Evolutionary conservation across 106 monocot species (phyloP).

Genomic region (Cymbidium sinense): DNA sequence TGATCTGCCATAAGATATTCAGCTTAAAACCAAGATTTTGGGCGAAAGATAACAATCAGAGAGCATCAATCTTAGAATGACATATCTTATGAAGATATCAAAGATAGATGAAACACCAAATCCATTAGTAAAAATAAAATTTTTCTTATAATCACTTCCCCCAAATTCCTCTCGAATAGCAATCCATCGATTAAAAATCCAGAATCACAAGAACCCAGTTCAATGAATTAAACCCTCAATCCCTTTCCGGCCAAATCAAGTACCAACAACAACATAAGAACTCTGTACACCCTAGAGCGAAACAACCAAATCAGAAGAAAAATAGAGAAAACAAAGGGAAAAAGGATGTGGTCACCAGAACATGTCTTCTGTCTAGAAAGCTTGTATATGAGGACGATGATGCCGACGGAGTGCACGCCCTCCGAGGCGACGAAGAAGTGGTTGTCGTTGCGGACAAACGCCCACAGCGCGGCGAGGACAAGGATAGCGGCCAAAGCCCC

Average conservation of each 20-base stretch:
- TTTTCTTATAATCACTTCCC: no score
- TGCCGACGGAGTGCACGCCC: conserved; percentile 16
- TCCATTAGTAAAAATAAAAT: no score
- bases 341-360: conserved; percentile 3
- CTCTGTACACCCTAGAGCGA: background rate
- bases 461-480: background rate
- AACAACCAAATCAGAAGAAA: background rate
- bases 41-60: background rate
- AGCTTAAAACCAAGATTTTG: background rate
- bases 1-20: background rate
- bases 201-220: background rate
- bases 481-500: conserved; percentile 10
- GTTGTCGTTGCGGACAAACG: background rate
- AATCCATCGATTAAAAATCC: background rate
- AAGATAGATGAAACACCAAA: no score
- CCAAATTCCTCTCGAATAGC: background rate
- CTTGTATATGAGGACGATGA: conserved; percentile 22
- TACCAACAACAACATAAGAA: background rate
- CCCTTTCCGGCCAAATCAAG: background rate
- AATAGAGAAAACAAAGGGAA: background rate
- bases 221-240: background rate
- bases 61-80: background rate
- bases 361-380: conserved; percentile 13
- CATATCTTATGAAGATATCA: background rate
- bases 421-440: conserved; percentile 17